A percentile compares a stretch with the other conserved stretches of the same genome.
Conservation (phyloP, 176 grass and related monocot species). For the Bromus sterilis region DNA sequence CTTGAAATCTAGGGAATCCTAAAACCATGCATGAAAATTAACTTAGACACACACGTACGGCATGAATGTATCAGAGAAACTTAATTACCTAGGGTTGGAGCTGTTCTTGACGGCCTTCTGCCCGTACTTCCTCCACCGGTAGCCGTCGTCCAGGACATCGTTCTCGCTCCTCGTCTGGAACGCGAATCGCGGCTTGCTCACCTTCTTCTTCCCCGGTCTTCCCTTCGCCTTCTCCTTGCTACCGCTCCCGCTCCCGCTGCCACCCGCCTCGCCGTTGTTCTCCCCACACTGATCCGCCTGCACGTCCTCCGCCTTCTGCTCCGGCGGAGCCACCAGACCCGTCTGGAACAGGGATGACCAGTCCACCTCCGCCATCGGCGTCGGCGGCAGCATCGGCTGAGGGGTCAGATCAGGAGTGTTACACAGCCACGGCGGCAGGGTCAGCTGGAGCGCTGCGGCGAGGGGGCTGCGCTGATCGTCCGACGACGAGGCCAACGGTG, state of each 20-base stretch:
- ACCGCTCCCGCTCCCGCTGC: not conserved
- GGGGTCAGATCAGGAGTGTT: not conserved
- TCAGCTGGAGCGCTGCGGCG: not conserved
- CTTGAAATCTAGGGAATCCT: too few species aligned
- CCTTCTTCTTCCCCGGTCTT: slow-evolving; percentile 55
- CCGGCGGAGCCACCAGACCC: not conserved
- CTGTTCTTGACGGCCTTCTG: slow-evolving; percentile 97
- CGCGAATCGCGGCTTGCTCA: slow-evolving; percentile 66
- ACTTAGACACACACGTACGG: not conserved
- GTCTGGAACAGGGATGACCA: slow-evolving; percentile 29
- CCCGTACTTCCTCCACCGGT: slow-evolving; percentile 92
- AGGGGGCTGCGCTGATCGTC: slow-evolving; percentile 14
- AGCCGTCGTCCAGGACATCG: slow-evolving; percentile 90
- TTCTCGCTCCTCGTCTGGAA: slow-evolving; percentile 82
- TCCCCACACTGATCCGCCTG: slow-evolving; percentile 22
- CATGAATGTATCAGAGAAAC: not conserved
- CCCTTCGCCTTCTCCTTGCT: slow-evolving; percentile 17
- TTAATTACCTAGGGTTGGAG: slow-evolving; percentile 55
- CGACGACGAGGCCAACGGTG: slow-evolving; percentile 9
- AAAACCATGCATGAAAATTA: not conserved
- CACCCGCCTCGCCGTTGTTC: slow-evolving; percentile 24
- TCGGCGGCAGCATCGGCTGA: slow-evolving; percentile 20
- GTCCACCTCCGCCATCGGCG: slow-evolving; percentile 26
- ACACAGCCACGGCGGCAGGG: not conserved
- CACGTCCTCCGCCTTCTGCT: not conserved